A percentile compares a stretch with the other conserved stretches of the same genome.
These are phyloP conservation scores for Blastocystis hominis DNA, from an alignment of 352 stramenopile species.

Conservation along the genomic window DNA sequence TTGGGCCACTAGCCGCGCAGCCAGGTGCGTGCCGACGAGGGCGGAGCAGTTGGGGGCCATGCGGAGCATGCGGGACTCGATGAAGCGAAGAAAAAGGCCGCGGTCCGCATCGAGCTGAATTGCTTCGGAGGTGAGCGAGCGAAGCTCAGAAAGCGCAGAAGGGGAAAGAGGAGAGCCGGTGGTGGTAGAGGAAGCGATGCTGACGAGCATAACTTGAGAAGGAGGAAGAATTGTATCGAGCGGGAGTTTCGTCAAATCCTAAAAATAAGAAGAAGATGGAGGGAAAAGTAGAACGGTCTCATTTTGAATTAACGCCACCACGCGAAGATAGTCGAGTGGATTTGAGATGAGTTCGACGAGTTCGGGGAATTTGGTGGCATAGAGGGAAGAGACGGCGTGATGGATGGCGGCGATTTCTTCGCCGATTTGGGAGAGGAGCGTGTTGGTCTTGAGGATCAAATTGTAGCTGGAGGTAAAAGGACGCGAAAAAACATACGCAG, in stretches of 20 bases:
- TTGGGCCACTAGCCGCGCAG: slow-evolving; percentile 82
- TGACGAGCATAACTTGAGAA: slow-evolving; percentile 85
- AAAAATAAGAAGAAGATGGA: slow-evolving; percentile 57
- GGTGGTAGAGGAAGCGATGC: slow-evolving; percentile 79
- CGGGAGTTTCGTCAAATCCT: slow-evolving; percentile 78
- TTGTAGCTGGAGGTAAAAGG: slow-evolving; percentile 67
- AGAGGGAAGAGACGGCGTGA: slow-evolving; percentile 78
- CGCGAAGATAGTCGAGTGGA: slow-evolving; percentile 78
- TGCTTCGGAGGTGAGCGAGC: slow-evolving; percentile 74
- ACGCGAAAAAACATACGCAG: slow-evolving; percentile 30
- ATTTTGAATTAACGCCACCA: slow-evolving; percentile 80
- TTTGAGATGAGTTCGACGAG: slow-evolving; percentile 83
- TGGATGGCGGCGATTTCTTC: slow-evolving; percentile 81
- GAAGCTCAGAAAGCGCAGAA: slow-evolving; percentile 69
- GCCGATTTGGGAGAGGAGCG: slow-evolving; percentile 79
- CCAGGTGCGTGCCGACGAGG: slow-evolving; percentile 83
- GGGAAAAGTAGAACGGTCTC: slow-evolving; percentile 67
- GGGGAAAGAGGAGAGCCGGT: slow-evolving; percentile 71
- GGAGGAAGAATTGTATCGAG: slow-evolving; percentile 78
- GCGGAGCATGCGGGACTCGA: slow-evolving; percentile 80
- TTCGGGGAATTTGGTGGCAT: slow-evolving; percentile 83
- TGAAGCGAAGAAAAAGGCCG: slow-evolving; percentile 75
- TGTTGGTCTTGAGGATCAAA: slow-evolving; percentile 78
- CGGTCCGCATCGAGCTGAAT: slow-evolving; percentile 76
- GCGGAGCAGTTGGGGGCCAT: slow-evolving; percentile 83